These are phyloP conservation scores for Dichotomocladium elegans DNA, from an alignment of 371 early-diverging fungal genomes.

Conservation along the genomic window DNA sequence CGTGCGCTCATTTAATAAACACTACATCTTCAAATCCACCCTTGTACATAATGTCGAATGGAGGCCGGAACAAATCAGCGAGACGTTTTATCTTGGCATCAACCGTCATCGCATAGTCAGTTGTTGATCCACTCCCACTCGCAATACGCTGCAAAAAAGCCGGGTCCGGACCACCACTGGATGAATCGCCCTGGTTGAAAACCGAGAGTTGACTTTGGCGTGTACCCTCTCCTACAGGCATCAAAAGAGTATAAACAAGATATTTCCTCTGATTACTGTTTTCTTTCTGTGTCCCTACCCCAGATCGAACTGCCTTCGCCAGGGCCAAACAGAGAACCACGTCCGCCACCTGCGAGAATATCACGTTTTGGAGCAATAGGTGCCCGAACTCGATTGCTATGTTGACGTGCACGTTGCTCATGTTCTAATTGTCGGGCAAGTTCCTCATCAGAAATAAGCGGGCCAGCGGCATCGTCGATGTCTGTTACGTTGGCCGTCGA, in stretches of 20 bases:
- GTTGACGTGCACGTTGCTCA: constrained; percentile 23
- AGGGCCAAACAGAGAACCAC: constrained; percentile 2
- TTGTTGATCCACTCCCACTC: background rate
- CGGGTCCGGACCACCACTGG: constrained; percentile 24
- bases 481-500: background rate
- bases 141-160: constrained; percentile 12
- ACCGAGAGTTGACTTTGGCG: constrained; percentile 22
- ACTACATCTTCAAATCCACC: constrained; percentile 71
- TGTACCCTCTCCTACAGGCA: background rate
- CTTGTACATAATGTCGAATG: constrained; percentile 80
- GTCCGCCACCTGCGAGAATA: constrained; percentile 57
- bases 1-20: background rate
- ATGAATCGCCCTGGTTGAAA: constrained; percentile 50
- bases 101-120: too few species aligned
- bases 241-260: too few species aligned
- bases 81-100: constrained; percentile 50
- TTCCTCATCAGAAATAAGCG: constrained; percentile 42
- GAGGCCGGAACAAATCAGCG: constrained; percentile 82
- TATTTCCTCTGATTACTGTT: too few species aligned
- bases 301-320: background rate
- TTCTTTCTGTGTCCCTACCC: background rate
- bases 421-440: constrained; percentile 53
- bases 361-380: constrained; percentile 77
- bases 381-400: constrained; percentile 54
- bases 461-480: background rate